Conservation (phyloP, 371 early-diverging fungal species). For the Syncephalastrum racemosum region DNA sequence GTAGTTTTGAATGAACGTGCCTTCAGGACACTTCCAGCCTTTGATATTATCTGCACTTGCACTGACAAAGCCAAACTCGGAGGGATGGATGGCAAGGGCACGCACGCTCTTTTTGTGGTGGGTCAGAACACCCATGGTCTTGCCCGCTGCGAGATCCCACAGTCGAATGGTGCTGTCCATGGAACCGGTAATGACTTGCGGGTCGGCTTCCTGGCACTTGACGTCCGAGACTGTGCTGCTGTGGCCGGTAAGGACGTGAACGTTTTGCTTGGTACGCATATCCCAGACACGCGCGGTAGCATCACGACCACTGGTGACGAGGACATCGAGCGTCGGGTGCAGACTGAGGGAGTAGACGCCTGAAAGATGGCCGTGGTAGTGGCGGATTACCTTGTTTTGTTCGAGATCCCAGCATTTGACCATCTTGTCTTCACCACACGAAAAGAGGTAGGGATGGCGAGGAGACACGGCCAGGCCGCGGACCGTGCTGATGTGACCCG, state of each 20-base stretch:
- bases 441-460: constrained; percentile 95
- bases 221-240: constrained; percentile 82
- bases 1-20: constrained; percentile 92
- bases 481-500: constrained; percentile 95
- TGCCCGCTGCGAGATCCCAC: constrained; percentile 97
- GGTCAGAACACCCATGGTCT: constrained; percentile 90
- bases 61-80: constrained; percentile 91
- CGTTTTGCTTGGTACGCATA: constrained; percentile 92
- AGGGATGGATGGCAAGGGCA: constrained; percentile 88
- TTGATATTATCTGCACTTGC: constrained; percentile 93
- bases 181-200: constrained; percentile 92
- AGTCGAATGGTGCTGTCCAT: constrained; percentile 92
- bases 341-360: constrained; percentile 90
- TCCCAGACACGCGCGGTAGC: constrained; percentile 96
- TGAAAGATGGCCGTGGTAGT: constrained; percentile 96
- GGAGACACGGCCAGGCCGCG: constrained; percentile 92
- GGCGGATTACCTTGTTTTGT: constrained; percentile 96
- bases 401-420: constrained; percentile 99
- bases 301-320: constrained; percentile 95
- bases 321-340: constrained; percentile 92
- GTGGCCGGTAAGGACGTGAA: constrained; percentile 93
- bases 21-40: constrained; percentile 95
- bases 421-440: constrained; percentile 96
- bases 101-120: constrained; percentile 98
- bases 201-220: constrained; percentile 92